Evolutionary conservation across 2,329 filamentous ascomycete species (phyloP).

Genomic region (Colletotrichum phormii): DNA sequence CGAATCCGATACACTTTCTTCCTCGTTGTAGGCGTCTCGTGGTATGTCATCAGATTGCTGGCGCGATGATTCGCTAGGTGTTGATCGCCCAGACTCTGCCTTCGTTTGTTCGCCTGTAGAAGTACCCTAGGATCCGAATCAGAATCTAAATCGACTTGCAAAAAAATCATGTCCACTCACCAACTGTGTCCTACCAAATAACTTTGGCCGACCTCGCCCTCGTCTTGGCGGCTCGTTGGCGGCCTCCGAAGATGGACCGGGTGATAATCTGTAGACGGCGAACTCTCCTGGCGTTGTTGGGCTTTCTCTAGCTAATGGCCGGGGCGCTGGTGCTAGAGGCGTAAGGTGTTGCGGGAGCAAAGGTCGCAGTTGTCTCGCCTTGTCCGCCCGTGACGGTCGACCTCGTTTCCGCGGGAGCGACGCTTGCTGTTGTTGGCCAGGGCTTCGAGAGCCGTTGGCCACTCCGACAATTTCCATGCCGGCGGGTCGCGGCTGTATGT

Average conservation of each 20-base stretch:
- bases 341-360: conserved; percentile 48
- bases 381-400: conserved; percentile 58
- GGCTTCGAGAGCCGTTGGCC: conserved; percentile 12
- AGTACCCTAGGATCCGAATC: not conserved
- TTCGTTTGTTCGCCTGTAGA: conserved; percentile 5
- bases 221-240: not conserved
- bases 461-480: not conserved
- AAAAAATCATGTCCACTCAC: not conserved
- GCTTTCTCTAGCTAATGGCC: conserved; percentile 9
- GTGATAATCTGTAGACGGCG: conserved; percentile 23
- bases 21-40: conserved; percentile 5
- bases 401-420: conserved; percentile 52
- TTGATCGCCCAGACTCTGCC: conserved; percentile 16
- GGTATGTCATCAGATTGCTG: conserved; percentile 8
- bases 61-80: conserved; percentile 10
- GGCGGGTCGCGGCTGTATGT: conserved; percentile 37
- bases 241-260: conserved; percentile 6
- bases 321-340: conserved; percentile 42
- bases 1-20: not conserved
- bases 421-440: conserved; percentile 20
- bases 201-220: conserved; percentile 26
- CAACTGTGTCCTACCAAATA: conserved; percentile 18
- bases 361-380: conserved; percentile 47
- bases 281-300: conserved; percentile 24
- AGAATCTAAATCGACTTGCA: not conserved